Evolutionary conservation across 768 basidiomycete genomes (phyloP).

Genomic region (Phlebiopsis flavidoalba): DNA sequence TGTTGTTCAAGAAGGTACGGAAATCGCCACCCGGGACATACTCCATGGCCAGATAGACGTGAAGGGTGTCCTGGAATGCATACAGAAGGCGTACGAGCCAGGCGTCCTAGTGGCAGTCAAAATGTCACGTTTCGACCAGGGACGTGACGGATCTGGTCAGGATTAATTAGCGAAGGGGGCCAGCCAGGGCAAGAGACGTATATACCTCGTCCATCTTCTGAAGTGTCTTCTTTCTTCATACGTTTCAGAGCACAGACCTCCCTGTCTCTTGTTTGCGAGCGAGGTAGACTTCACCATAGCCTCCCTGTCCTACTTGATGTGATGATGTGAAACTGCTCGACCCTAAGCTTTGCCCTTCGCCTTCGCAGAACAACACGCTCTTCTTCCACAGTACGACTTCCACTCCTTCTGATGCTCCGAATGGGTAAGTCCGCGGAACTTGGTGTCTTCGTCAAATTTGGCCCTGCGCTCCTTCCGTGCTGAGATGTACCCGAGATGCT

Average conservation of each 20-base stretch:
- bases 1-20: slow-evolving; percentile 91
- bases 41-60: slow-evolving; percentile 98
- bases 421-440: slow-evolving; percentile 50
- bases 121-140: slow-evolving; percentile 97
- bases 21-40: slow-evolving; percentile 99
- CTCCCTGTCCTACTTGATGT: slow-evolving; percentile 98
- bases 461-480: slow-evolving; percentile 79
- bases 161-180: not conserved
- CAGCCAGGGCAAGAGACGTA: not conserved
- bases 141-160: slow-evolving; percentile 86
- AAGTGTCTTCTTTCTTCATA: slow-evolving; percentile 90
- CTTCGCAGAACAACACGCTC: slow-evolving; percentile 91
- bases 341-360: slow-evolving; percentile 85
- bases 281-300: slow-evolving; percentile 96
- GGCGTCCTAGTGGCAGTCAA: slow-evolving; percentile 95
- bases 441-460: slow-evolving; percentile 80
- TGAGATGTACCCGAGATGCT: slow-evolving; percentile 84
- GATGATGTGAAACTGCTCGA: slow-evolving; percentile 97
- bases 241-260: slow-evolving; percentile 97
- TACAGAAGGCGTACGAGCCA: slow-evolving; percentile 95
- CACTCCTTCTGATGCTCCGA: slow-evolving; percentile 72
- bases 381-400: slow-evolving; percentile 87
- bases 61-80: slow-evolving; percentile 89
- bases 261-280: slow-evolving; percentile 91
- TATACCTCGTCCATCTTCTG: slow-evolving; percentile 97